Evolutionary conservation across 106 monocot species (phyloP), one percentile per base, ranked within the genome.

Genomic region (Dioscorea alata): DNA sequence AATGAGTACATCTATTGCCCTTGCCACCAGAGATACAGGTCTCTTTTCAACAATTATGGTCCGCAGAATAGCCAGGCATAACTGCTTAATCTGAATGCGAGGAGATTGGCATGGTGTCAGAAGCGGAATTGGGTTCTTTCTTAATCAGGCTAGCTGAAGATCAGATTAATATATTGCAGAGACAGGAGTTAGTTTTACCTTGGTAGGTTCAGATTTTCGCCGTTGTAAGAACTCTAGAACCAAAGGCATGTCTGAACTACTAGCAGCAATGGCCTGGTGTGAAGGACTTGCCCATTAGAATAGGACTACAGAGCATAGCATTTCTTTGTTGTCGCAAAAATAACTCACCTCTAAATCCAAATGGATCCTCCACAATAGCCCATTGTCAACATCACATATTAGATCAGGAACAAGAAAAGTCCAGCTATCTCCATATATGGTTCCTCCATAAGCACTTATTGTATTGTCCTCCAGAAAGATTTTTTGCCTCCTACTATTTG

Each of bases 361-460:
- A 69, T 24, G 71, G n/a, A 99, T 76, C 59, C 66, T 92, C 97
- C 97, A 99, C 57, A 99, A 59, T 60, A 99, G 63, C 20, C 97
- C 97, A 81, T 92, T 82, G 34, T 99, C 92, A 69, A 79, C 71
- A 81, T 99, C 97, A 76, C 86, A 92, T 33, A 99, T 85, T 61
- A 99, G 80, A 53, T 92, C 92, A 32, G 97, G 97, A 68, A 92
- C 81, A 69, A 97, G 85, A 80, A 92, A 97, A 66, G 56, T 85
- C 97, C 97, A 99, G 23, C 61, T 68, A 63, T 89, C 79, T 58
- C 84, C 79, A 83, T 89, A 97, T 18, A 97, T 72, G 57, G 72
- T 92, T 66, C 82, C 82, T 63, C 80, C 80, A 83, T 92, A 96
- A 50, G 89, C 74, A 82, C 69, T 85, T 57, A 73, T 66, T 0